Conservation (phyloP, 495 filamentous ascomycete species). For the Podospora fimiseda region DNA sequence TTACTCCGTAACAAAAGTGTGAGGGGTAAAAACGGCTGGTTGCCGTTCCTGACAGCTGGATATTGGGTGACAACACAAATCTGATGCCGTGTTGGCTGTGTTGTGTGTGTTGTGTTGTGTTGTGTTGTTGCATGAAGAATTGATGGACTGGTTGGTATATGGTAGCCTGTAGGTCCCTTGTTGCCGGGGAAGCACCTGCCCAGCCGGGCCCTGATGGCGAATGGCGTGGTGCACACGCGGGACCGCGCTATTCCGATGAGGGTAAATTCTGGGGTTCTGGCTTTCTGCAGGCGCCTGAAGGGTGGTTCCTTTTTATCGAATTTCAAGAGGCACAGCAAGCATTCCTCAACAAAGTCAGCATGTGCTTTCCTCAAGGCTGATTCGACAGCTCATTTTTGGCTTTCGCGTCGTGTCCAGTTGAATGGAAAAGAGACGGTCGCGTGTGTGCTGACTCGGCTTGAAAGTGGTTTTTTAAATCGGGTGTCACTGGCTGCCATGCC, state of each 20-base stretch:
- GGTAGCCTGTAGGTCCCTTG: too few relatives aligned
- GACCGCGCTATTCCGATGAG: conserved; percentile 4
- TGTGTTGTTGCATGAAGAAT: neutral
- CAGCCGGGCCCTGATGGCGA: neutral
- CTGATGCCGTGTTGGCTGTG: neutral
- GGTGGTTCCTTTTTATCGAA: neutral
- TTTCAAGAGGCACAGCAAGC: too few relatives aligned
- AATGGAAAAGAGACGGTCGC: neutral
- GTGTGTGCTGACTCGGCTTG: neutral
- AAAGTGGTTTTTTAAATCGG: neutral
- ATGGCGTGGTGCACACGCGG: neutral
- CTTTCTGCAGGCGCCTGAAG: conserved; percentile 1
- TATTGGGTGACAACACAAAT: conserved; percentile 2
- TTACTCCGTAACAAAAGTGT: too few relatives aligned
- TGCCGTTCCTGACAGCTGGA: conserved; percentile 4
- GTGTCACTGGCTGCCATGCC: neutral
- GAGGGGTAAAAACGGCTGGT: neutral
- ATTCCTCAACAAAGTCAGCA: too few relatives aligned
- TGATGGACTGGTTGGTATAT: neutral
- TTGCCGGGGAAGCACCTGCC: neutral
- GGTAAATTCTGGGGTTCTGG: conserved; percentile 5
- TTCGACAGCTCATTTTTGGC: neutral
- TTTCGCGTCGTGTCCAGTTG: neutral
- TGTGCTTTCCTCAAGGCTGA: too few relatives aligned
- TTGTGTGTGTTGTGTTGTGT: neutral